Evolutionary conservation across 2,329 filamentous ascomycete genomes (phyloP).

Genomic region (Penicillium verrucosum): DNA sequence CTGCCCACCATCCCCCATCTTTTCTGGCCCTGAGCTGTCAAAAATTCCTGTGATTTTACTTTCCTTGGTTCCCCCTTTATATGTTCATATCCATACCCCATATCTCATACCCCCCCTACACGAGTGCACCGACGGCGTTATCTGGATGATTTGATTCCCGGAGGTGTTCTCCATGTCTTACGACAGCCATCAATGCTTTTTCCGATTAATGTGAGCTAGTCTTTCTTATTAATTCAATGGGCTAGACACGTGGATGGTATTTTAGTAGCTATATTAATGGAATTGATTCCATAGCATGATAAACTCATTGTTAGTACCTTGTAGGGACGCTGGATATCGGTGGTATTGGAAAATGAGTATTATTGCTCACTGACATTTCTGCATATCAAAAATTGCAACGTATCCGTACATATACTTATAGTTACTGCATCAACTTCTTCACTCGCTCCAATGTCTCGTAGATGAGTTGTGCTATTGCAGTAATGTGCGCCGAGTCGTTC

Average conservation of each 20-base stretch:
- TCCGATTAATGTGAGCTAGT: constrained; percentile 12
- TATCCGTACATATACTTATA: neutral
- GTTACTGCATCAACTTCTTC: neutral
- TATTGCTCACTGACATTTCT: neutral
- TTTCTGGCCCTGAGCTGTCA: constrained; percentile 5
- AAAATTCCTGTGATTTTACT: constrained; percentile 23
- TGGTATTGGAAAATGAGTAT: neutral
- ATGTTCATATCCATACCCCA: constrained; percentile 13
- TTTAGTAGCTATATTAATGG: neutral
- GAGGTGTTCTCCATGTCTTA: constrained; percentile 21
- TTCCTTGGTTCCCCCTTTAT: constrained; percentile 15
- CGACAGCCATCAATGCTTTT: constrained; percentile 17
- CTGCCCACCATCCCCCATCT: constrained; percentile 15
- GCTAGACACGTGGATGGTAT: constrained; percentile 1
- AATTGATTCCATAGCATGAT: neutral
- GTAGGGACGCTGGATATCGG: too few species aligned
- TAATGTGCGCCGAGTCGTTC: neutral
- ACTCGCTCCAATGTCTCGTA: neutral
- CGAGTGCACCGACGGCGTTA: constrained; percentile 25
- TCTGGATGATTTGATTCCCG: constrained; percentile 19
- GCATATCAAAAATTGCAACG: neutral
- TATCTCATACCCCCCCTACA: constrained; percentile 11
- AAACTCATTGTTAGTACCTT: neutral
- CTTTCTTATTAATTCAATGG: constrained; percentile 1
- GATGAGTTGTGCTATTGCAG: neutral